Percentiles rank a stretch among this genome's conserved stretches.
These are phyloP conservation scores for Phialophora expanda DNA, from an alignment of 2,329 filamentous ascomycete genomes.

Conservation along the genomic window DNA sequence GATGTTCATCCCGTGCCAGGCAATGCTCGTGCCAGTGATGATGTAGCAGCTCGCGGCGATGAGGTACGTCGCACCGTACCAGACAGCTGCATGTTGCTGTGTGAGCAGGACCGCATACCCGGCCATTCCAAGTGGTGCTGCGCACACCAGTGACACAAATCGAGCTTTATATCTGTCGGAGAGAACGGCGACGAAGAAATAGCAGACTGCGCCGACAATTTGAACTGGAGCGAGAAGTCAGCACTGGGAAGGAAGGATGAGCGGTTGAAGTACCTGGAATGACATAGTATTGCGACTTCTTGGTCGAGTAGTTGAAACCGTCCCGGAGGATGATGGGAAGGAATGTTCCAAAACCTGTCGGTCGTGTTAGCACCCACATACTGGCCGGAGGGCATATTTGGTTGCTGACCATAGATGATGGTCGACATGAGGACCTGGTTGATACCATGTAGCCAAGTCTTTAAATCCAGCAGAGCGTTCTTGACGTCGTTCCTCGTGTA, in stretches of 20 bases:
- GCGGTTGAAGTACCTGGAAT: constrained; percentile 45
- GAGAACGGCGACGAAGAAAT: constrained; percentile 35
- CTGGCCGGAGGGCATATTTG: background rate
- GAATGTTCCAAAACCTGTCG: constrained; percentile 61
- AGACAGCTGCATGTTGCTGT: constrained; percentile 55
- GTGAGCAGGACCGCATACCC: constrained; percentile 57
- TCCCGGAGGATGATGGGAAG: constrained; percentile 60
- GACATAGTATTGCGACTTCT: constrained; percentile 60
- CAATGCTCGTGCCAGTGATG: constrained; percentile 54
- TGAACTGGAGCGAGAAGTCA: constrained; percentile 45
- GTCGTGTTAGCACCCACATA: background rate
- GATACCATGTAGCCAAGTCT: constrained; percentile 56
- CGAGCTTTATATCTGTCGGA: constrained; percentile 52
- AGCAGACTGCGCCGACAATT: constrained; percentile 45
- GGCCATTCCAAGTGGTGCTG: constrained; percentile 54
- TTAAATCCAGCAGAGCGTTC: constrained; percentile 56
- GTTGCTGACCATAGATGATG: constrained; percentile 49
- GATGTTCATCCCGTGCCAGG: constrained; percentile 57
- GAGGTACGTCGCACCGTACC: constrained; percentile 58
- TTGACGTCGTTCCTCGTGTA: constrained; percentile 59
- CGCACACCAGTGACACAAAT: constrained; percentile 45
- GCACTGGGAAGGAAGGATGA: background rate
- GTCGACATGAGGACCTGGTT: constrained; percentile 61
- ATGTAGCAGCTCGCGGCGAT: constrained; percentile 56
- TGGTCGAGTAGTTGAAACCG: constrained; percentile 55